A percentile compares a stretch with the other conserved stretches of the same genome.
These are phyloP conservation scores for Parachaetomium inaequale DNA, from an alignment of 495 filamentous ascomycete genomes.

Conservation along the genomic window DNA sequence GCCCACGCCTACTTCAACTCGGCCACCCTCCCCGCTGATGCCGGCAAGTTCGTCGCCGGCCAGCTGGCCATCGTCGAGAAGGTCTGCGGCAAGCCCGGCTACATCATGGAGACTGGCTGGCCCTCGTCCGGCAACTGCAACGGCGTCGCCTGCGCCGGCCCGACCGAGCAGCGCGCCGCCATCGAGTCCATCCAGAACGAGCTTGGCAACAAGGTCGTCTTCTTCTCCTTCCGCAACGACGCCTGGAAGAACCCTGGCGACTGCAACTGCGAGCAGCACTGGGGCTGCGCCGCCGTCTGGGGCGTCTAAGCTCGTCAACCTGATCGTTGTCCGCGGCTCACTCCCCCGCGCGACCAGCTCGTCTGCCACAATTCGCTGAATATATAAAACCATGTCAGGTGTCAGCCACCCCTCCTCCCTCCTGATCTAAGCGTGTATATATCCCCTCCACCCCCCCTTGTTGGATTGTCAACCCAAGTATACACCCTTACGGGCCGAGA, in stretches of 20 bases:
- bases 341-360: not conserved
- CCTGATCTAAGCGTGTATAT: slow-evolving; percentile 17
- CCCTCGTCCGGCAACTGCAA: slow-evolving; percentile 66
- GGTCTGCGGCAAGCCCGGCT: slow-evolving; percentile 64
- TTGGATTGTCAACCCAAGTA: not conserved
- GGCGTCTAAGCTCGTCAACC: slow-evolving; percentile 28
- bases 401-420: not conserved
- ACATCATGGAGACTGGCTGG: slow-evolving; percentile 92
- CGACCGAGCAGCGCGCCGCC: slow-evolving; percentile 63
- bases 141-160: slow-evolving; percentile 67
- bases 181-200: slow-evolving; percentile 58
- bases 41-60: slow-evolving; percentile 66
- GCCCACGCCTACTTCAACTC: slow-evolving; percentile 94
- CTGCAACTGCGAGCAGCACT: slow-evolving; percentile 74
- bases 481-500: slow-evolving; percentile 4
- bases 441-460: not conserved
- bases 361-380: slow-evolving; percentile 1
- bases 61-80: slow-evolving; percentile 64
- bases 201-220: slow-evolving; percentile 56
- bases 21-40: slow-evolving; percentile 53
- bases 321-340: not conserved
- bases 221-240: slow-evolving; percentile 81
- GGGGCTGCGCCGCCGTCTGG: slow-evolving; percentile 62
- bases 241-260: slow-evolving; percentile 70
- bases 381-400: slow-evolving; percentile 13